These are phyloP conservation scores for Schrenkiella parvula DNA, from an alignment of 345 rosid genomes.

Conservation along the genomic window DNA sequence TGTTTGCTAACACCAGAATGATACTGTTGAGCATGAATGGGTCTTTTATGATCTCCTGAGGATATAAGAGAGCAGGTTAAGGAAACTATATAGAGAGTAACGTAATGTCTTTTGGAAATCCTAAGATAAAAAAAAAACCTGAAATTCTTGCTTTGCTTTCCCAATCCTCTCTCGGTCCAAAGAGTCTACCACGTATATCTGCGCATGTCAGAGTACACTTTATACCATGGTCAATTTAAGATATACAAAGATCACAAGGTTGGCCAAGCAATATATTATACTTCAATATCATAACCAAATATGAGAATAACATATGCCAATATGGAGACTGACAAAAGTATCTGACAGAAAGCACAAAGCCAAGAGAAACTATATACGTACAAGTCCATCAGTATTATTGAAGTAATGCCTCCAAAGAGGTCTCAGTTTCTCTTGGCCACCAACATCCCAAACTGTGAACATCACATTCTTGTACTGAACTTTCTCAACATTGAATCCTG, in stretches of 20 bases:
- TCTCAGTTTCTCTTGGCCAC: constrained; percentile 98
- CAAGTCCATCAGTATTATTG: constrained; percentile 97
- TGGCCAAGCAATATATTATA: neutral
- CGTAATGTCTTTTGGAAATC: constrained; percentile 22
- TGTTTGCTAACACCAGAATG: constrained; percentile 95
- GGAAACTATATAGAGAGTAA: constrained; percentile 21
- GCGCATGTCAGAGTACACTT: constrained; percentile 9
- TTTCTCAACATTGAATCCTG: constrained; percentile 99
- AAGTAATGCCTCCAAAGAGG: constrained; percentile 99
- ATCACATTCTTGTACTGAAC: constrained; percentile 98
- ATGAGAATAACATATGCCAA: neutral
- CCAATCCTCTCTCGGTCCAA: constrained; percentile 96
- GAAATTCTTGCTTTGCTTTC: constrained; percentile 88
- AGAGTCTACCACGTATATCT: constrained; percentile 99
- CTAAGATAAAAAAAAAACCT: constrained; percentile 47
- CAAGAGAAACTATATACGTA: constrained; percentile 26
- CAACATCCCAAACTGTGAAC: constrained; percentile 99
- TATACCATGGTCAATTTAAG: neutral
- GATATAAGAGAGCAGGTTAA: constrained; percentile 21
- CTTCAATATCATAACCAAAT: neutral
- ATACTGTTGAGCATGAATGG: constrained; percentile 97
- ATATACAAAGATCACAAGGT: neutral
- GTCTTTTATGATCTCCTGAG: constrained; percentile 89
- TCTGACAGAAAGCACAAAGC: neutral
- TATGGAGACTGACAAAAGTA: neutral